Evolutionary conservation across 1,139 yeast species (phyloP), one percentile per base, ranked within the genome.

Genomic region (Kodamaea ohmeri): DNA sequence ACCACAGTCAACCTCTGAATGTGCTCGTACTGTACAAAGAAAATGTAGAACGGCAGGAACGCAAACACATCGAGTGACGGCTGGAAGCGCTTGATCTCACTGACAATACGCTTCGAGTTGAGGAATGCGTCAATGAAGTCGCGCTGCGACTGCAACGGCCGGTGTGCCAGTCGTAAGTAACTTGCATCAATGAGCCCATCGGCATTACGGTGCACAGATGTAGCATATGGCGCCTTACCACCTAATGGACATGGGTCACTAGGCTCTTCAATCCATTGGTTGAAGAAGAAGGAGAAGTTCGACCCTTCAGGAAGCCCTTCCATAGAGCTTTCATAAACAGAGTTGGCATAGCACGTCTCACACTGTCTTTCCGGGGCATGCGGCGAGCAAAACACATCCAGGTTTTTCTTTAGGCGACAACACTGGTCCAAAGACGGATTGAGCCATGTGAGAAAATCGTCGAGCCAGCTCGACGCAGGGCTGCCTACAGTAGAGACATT

Each of bases 231-330:
- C 0, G 97, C 97, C 53, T 86, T 84, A 1, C 98, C 98, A 3
- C 96, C 97, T 21, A 92, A 67, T 1, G 97, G 97, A 60, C 98
- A 92, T 3, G 94, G 89, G 51, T 87, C 95, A 41, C 96, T 84
- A 2, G 80, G 80, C 32, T 87, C 87, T 31, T 79, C 71, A 21
- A 92, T 86, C 98, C 98, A 92, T 34, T 83, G 78, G 18, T 76
- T 61, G 55, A 88, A 83, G 53, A 71, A 88, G 35, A 65, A 66
- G 80, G 86, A 77, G 51, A 92, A 92, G 30, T 81, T 83, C 0
- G 71, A 70, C 14, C 81, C 85, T 47, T 78, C 78, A 0, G 98
- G 98, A 52, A 92, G 78, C 0, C 94, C 96, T 8, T 73, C 68
- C 96, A 92, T 88, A 34, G 76, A 68, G 40, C 79, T 75, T 41